Evolutionary conservation across 495 filamentous ascomycete species (phyloP).

Genomic region (Hypoxylon trugodes): DNA sequence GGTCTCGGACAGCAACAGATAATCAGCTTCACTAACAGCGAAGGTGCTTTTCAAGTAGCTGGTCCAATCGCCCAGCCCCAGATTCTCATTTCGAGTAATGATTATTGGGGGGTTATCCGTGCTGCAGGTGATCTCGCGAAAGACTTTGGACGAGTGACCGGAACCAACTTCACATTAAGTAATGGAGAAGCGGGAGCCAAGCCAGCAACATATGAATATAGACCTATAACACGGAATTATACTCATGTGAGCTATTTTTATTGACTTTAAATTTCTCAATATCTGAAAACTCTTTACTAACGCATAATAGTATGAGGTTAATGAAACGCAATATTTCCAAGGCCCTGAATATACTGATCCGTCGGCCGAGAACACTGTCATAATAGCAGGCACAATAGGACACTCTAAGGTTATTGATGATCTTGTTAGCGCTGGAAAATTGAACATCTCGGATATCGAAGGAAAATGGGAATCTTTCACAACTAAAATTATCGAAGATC

Average conservation of each 20-base stretch:
- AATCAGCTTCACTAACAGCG: slow-evolving; percentile 56
- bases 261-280: too few species aligned
- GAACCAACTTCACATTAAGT: slow-evolving; percentile 64
- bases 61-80: slow-evolving; percentile 55
- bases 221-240: slow-evolving; percentile 55
- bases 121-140: slow-evolving; percentile 70
- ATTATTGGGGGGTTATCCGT: slow-evolving; percentile 73
- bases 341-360: slow-evolving; percentile 57
- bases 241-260: slow-evolving; percentile 50
- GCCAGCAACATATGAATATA: slow-evolving; percentile 52
- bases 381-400: slow-evolving; percentile 75
- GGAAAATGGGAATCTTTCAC: slow-evolving; percentile 77
- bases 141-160: slow-evolving; percentile 78
- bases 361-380: slow-evolving; percentile 58
- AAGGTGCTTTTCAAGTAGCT: slow-evolving; percentile 54
- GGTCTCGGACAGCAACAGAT: slow-evolving; percentile 66
- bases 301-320: slow-evolving; percentile 51
- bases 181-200: slow-evolving; percentile 53
- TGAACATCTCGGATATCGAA: slow-evolving; percentile 62
- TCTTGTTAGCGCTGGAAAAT: slow-evolving; percentile 61
- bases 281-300: slow-evolving; percentile 3
- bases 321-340: slow-evolving; percentile 51
- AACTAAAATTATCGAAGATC: slow-evolving; percentile 65
- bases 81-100: slow-evolving; percentile 61
- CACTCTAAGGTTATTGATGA: slow-evolving; percentile 67